A percentile compares a stretch with the other conserved stretches of the same genome.
These are phyloP conservation scores for Candida corydali DNA, from an alignment of 805 yeast species.

Conservation along the genomic window DNA sequence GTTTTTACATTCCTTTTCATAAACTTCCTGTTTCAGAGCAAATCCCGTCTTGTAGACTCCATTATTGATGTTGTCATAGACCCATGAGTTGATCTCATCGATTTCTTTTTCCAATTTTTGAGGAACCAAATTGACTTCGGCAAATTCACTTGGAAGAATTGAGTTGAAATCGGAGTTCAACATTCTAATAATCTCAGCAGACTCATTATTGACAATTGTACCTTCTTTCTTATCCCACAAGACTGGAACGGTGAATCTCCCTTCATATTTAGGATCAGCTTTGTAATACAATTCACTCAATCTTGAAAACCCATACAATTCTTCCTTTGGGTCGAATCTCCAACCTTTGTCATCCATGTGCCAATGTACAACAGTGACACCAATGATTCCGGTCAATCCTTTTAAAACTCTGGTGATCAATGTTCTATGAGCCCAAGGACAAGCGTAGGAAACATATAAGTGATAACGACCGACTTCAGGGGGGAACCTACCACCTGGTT, in stretches of 20 bases:
- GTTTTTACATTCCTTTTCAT: constrained; percentile 60
- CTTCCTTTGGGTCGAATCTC: constrained; percentile 60
- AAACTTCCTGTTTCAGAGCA: constrained; percentile 78
- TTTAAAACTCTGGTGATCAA: constrained; percentile 69
- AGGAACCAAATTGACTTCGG: constrained; percentile 62
- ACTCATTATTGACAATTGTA: constrained; percentile 89
- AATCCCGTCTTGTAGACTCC: constrained; percentile 94
- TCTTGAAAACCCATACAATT: constrained; percentile 55
- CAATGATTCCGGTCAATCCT: constrained; percentile 57
- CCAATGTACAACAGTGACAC: constrained; percentile 85
- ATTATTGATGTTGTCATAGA: constrained; percentile 80
- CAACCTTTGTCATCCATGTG: constrained; percentile 84
- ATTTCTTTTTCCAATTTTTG: constrained; percentile 47
- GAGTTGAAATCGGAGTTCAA: constrained; percentile 69
- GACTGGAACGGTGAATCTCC: constrained; percentile 89
- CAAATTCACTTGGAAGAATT: constrained; percentile 46
- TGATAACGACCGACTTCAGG: constrained; percentile 84
- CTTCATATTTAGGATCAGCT: constrained; percentile 70
- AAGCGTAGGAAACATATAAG: constrained; percentile 79
- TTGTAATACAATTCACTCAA: constrained; percentile 70
- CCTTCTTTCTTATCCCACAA: constrained; percentile 82
- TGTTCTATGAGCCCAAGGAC: constrained; percentile 96
- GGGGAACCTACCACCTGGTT: constrained; percentile 56
- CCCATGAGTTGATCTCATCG: constrained; percentile 77
- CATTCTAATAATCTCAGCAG: constrained; percentile 84